Evolutionary conservation across 1,139 yeast genomes (phyloP).

Genomic region (Taiozyma sp.): DNA sequence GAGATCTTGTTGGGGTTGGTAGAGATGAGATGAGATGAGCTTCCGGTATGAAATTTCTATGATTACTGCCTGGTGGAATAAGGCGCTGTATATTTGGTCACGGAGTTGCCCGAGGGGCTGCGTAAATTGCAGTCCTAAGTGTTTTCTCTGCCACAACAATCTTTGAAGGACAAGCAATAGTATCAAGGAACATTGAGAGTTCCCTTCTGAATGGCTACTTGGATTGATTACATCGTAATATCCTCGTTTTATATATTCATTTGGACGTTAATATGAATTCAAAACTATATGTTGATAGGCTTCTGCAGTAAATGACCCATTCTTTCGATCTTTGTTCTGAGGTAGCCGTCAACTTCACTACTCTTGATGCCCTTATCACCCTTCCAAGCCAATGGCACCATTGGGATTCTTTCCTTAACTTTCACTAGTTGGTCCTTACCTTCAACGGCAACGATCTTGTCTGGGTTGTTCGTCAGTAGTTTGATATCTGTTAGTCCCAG

Average conservation of each 20-base stretch:
- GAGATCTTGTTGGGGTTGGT: not conserved
- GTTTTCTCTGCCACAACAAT: too few species aligned
- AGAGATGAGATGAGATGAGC: too few species aligned
- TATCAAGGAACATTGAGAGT: too few species aligned
- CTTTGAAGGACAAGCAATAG: too few species aligned
- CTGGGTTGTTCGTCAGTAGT: constrained; percentile 91
- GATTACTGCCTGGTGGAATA: too few species aligned
- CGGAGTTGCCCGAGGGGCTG: too few species aligned
- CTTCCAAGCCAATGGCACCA: constrained; percentile 95
- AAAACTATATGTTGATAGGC: constrained; percentile 37
- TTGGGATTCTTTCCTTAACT: constrained; percentile 86
- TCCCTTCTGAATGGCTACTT: too few species aligned
- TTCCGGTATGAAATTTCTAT: too few species aligned
- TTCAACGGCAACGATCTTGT: constrained; percentile 91
- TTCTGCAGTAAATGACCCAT: constrained; percentile 90
- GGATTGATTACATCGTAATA: too few species aligned
- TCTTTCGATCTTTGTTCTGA: constrained; percentile 89
- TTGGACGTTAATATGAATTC: not conserved
- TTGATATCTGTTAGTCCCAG: constrained; percentile 71
- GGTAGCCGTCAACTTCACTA: constrained; percentile 85
- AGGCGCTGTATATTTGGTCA: too few species aligned
- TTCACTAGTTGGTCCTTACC: constrained; percentile 67
- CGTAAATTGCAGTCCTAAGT: too few species aligned
- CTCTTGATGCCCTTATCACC: constrained; percentile 65
- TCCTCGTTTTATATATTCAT: not conserved